Evolutionary conservation across 2,329 filamentous ascomycete genomes (phyloP), one percentile per base, ranked within the genome.

Genomic region (Penicillium sp.): DNA sequence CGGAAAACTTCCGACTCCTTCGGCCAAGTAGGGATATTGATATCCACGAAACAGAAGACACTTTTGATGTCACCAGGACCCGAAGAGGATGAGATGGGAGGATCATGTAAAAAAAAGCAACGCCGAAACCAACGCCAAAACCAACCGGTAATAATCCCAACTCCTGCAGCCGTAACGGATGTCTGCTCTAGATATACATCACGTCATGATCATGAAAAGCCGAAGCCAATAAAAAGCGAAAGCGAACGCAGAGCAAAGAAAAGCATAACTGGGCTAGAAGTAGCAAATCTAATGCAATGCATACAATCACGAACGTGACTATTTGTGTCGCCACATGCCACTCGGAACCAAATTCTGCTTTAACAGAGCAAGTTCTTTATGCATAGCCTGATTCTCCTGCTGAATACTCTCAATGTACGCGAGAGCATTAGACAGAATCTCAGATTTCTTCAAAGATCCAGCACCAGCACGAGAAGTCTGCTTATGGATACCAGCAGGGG

Each of bases 361-460:
- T 22, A 71, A 23, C 15, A 70, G n/a, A 0, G 60, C 56, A 27
- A 73, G 35, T 57, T 74, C 71, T 60, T 72, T 72, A 31, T 66
- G 66, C 29, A 73, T 47, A 1, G 65, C 58, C 42, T 65, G 63
- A 41, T 73, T 74, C 49, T 72, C 66, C 26, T 72, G 69, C 51
- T 74, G 71, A 25, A 74, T 54, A 15, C 67, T 58, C 37, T 73
- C 69, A 59, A 74, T 73, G 48, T 73, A 73, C 8, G 67, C 57
- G 15, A 74, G 66, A 1, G 71, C 71, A 49, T 73, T 73, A 41
- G 63, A 66, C 35, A 74, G 63, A 48, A 74, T 73, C 56, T 74
- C 71, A 0, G 71, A 73, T 52, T 74, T 74, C 54, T 74, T 74
- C 18, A 73, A 57, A 22, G 70, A 71, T 3, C 68, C 69, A 1